These are phyloP conservation scores for Trichosporon asahii DNA, from an alignment of 1,284 basidiomycete species.

Conservation along the genomic window DNA sequence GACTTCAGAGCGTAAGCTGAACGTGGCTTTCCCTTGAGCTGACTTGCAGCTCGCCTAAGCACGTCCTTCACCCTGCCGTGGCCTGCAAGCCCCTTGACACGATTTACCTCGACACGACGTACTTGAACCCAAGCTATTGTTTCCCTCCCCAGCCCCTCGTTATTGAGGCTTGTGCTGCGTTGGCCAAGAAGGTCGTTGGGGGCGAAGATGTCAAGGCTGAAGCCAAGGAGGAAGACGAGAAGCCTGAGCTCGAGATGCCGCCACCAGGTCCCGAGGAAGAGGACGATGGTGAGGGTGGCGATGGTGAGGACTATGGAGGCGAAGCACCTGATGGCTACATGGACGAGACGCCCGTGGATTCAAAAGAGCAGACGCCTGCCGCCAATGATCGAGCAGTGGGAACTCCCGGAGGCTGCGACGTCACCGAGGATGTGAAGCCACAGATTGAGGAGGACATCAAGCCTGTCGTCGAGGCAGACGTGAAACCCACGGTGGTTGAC, in stretches of 20 bases:
- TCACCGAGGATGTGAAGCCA: not conserved
- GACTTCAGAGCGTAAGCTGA: conserved; percentile 76
- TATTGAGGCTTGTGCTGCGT: conserved; percentile 82
- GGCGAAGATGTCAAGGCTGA: conserved; percentile 39
- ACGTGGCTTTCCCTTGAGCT: not conserved
- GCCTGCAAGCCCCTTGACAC: conserved; percentile 75
- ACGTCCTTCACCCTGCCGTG: conserved; percentile 75
- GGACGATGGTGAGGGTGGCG: conserved; percentile 13
- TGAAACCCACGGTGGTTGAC: not conserved
- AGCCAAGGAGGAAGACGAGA: conserved; percentile 17
- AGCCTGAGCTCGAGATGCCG: not conserved
- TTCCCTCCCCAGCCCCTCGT: conserved; percentile 93
- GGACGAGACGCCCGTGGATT: not conserved
- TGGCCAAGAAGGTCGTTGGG: conserved; percentile 56
- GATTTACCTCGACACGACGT: conserved; percentile 95
- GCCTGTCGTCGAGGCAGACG: not conserved
- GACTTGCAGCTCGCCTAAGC: conserved; percentile 61
- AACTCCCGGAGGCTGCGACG: not conserved
- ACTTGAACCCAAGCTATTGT: conserved; percentile 87
- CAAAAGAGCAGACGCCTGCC: not conserved
- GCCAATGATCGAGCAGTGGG: not conserved
- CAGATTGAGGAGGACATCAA: not conserved
- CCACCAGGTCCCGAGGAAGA: conserved; percentile 18
- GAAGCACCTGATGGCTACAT: not conserved
- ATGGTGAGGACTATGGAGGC: not conserved